Base-by-base conservation (phyloP, 2,329 filamentous ascomycete genomes). In the Remersonia thermophila region DNA sequence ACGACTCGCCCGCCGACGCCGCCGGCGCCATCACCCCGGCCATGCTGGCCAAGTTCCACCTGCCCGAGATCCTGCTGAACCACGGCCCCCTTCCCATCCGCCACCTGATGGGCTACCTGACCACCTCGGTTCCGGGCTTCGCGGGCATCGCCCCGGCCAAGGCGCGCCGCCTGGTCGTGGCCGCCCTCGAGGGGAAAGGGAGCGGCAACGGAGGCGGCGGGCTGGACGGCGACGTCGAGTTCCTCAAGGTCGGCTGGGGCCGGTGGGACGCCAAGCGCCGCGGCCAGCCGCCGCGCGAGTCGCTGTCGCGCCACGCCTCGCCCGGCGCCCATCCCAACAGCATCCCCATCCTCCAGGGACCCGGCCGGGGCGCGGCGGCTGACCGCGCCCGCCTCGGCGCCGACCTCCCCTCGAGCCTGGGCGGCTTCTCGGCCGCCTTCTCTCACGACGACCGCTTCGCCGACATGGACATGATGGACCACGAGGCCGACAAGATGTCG, bases 201-300 rank as follows among this genome's bases (percentile, higher is more conserved):
- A 59, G 54, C 43, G 71, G 71, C 44, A 59, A 61, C 37, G 69
- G 76, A 45, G 69, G 70, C 40, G 74, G 76, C 42, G 72, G 73
- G 38, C 55, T 71, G 42, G 67, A 78, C 43, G 78, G 79, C 47
- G 78, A 84, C 48, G 79, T 91, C 51, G 71, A 80, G 54, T 96
- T 93, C 55, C 83, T 93, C 58, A 96, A 96, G 67, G 85, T 95
- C 40, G 89, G 89, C 53, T 96, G 89, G 89, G 91, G 91, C 41
- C 77, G 86, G 47, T 98, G 89, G 89, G 83, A 93, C 58, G 91
- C 87, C 43, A 77, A 77, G 54, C 70, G 75, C 55, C 76, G 76
- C 50, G 83, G 79, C 37, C 73, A 83, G 43, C 63, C 70, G 30
- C 50, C 63, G 43, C 64, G 67, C 44, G 55, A 63, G 41, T 46